Base-by-base conservation (phyloP, 441 rosid genomes). In the Populus hybrid region DNA sequence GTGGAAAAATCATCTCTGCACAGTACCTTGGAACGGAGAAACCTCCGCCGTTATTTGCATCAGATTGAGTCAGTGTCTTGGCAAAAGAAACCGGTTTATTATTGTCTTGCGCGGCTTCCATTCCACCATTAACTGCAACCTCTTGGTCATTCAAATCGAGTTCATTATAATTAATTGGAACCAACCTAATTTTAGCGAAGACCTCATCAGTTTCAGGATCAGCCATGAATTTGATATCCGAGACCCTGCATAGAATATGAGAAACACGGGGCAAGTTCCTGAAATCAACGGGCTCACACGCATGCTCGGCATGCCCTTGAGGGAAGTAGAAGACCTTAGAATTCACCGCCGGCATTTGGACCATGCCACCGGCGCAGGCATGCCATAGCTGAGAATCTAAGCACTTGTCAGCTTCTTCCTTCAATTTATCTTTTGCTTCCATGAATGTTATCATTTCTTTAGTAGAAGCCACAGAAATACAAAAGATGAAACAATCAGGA, bases 11-110 rank as follows among this genome's bases (percentile, higher is more conserved):
- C 1, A 96, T 96, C 88, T 96, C 98, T 0, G 99, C 99, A 26
- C 99, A 96, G 70, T 94, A 96, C 14, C 99, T 90, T 0, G 99
- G 99, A 53, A 96, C 99, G 1, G 99, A 96, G 85, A 96, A 96
- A 3, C 99, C 99, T 0, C 99, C 99, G 10, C 99, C 99, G 42
- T 96, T 96, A 70, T 96, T 96, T 36, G 99, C 99, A 82, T 95
- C 99, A n/a, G 98, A 92, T 24, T 96, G 99, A 35, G 99, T 96
- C 81, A 96, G 74, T 23, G 98, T 94, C 90, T 96, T 96, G 4
- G 99, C 97, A 78, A 96, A 96, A 0, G 98, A 92, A 38, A 90
- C 85, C 10, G 92, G 85, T 69, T 90, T 92, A 79, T 87, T 87
- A 59, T 20, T 32, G 35, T 81, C 86, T 40, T 74, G 83, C 4